phyloP scores from a whole-genome alignment of 1,284 basidiomycete species.

The Thecaphora thlaspeos region DNA sequence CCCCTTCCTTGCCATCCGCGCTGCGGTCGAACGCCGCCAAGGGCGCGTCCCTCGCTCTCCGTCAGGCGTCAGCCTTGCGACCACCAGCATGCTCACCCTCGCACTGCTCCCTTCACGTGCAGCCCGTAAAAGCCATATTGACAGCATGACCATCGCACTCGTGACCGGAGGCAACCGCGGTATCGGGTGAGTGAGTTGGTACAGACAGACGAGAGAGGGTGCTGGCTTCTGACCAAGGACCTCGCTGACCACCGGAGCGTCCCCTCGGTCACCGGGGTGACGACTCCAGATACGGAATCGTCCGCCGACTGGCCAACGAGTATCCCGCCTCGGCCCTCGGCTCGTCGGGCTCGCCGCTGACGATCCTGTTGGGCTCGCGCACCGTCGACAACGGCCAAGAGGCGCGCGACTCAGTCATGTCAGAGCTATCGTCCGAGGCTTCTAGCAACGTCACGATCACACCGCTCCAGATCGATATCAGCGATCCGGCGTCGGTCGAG shows the following conservation, averaged over 20 bases:
- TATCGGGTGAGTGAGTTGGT: slow-evolving; percentile 5
- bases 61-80: no score
- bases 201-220: no score
- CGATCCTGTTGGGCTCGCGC: slow-evolving; percentile 49
- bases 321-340: slow-evolving; percentile 28
- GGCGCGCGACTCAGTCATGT: slow-evolving; percentile 35
- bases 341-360: slow-evolving; percentile 31
- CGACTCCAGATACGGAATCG: slow-evolving; percentile 42
- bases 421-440: slow-evolving; percentile 19
- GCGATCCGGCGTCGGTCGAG: slow-evolving; percentile 16
- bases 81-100: no score
- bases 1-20: no score
- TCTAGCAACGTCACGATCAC: slow-evolving; percentile 11
- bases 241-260: no score
- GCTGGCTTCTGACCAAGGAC: no score
- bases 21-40: no score
- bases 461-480: slow-evolving; percentile 28
- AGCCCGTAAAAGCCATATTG: no score
- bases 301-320: slow-evolving; percentile 38
- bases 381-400: slow-evolving; percentile 40
- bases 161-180: slow-evolving; percentile 37
- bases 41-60: no score
- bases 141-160: slow-evolving; percentile 15
- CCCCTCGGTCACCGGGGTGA: no score
- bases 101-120: no score